Conservation (phyloP, 148 eudicot genomes). For the Suaeda aralocaspica region DNA sequence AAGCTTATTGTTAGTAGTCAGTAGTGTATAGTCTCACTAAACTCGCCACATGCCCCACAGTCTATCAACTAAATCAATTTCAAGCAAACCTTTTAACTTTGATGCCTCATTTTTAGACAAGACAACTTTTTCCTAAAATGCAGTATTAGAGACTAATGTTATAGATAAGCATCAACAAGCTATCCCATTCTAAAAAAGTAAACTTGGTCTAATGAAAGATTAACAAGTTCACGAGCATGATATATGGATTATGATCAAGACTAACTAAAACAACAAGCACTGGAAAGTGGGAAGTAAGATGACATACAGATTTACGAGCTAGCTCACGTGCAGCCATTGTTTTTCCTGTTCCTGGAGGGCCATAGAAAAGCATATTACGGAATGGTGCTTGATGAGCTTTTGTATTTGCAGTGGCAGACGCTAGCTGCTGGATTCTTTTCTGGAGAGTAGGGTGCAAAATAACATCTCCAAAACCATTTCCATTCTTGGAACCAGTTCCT, state of each 20-base stretch:
- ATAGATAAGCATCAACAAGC: background rate
- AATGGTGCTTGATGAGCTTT: slow-evolving; percentile 97
- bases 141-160: background rate
- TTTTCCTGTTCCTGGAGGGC: slow-evolving; percentile 99
- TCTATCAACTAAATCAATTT: background rate
- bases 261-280: background rate
- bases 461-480: slow-evolving; percentile 89
- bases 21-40: background rate
- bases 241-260: background rate
- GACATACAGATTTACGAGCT: slow-evolving; percentile 82
- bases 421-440: slow-evolving; percentile 77
- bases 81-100: background rate
- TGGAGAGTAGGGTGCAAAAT: slow-evolving; percentile 83
- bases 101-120: background rate
- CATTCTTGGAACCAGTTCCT: slow-evolving; percentile 36
- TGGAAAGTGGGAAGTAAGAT: slow-evolving; percentile 11
- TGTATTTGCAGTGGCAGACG: slow-evolving; percentile 92
- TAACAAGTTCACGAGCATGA: background rate
- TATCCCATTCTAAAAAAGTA: background rate
- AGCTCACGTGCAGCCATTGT: slow-evolving; percentile 99
- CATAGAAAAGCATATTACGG: slow-evolving; percentile 96
- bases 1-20: background rate
- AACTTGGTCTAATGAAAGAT: background rate
- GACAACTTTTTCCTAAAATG: background rate
- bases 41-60: background rate